A percentile compares a stretch with the other conserved stretches of the same genome.
Conservation (phyloP, 306 rosid species). For the Acacia acuminata region DNA sequence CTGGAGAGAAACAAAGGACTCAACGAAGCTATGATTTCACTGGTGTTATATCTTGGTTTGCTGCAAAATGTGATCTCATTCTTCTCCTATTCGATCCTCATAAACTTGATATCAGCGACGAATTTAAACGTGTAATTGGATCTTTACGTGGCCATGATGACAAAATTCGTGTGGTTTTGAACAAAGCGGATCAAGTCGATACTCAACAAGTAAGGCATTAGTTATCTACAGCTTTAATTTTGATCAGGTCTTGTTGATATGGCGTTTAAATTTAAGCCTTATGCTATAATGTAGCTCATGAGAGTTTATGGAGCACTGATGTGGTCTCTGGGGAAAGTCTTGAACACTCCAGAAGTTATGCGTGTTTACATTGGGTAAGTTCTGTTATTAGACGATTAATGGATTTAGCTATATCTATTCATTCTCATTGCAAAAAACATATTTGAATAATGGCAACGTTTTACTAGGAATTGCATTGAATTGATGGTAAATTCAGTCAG, state of each 20-base stretch:
- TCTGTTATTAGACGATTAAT: neutral
- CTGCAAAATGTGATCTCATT: conserved; percentile 93
- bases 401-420: neutral
- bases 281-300: conserved; percentile 64
- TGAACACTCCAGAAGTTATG: conserved; percentile 85
- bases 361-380: conserved; percentile 94
- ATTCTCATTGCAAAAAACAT: neutral
- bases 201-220: conserved; percentile 77
- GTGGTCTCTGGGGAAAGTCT: conserved; percentile 95
- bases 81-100: conserved; percentile 94
- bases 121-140: conserved; percentile 83
- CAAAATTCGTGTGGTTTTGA: conserved; percentile 93
- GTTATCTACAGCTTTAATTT: neutral
- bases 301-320: conserved; percentile 98
- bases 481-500: neutral
- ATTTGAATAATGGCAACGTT: conserved; percentile 1
- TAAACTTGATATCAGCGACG: conserved; percentile 92
- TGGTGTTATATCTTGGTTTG: conserved; percentile 97
- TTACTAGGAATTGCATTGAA: neutral
- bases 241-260: neutral
- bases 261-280: neutral
- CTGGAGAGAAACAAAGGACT: conserved; percentile 97
- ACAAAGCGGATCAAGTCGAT: conserved; percentile 96
- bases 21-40: conserved; percentile 94
- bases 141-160: conserved; percentile 89